These are phyloP conservation scores for Arthroderma sp. DNA, from an alignment of 2,329 filamentous ascomycete species.

Conservation along the genomic window DNA sequence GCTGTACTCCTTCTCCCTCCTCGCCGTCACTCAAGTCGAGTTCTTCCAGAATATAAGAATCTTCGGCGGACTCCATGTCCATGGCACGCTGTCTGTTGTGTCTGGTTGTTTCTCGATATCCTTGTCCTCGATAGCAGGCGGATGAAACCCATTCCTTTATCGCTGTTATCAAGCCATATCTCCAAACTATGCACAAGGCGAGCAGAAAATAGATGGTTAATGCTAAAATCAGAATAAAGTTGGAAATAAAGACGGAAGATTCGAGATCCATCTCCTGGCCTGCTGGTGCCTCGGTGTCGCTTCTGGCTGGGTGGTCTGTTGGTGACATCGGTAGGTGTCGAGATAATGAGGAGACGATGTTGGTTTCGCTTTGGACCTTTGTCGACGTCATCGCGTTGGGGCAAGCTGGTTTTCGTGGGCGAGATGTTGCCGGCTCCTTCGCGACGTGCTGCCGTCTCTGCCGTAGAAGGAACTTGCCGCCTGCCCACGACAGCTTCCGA, in stretches of 20 bases:
- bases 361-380: not conserved
- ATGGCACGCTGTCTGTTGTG: not conserved
- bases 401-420: not conserved
- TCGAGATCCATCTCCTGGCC: not conserved
- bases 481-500: too few relatives aligned
- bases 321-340: not conserved
- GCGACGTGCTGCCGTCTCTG: too few relatives aligned
- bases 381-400: not conserved
- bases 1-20: slow-evolving; percentile 12
- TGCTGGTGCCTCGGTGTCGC: not conserved
- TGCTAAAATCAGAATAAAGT: slow-evolving; percentile 11
- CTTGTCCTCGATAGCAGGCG: slow-evolving; percentile 13
- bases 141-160: not conserved
- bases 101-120: slow-evolving; percentile 15
- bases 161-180: not conserved
- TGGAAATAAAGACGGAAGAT: slow-evolving; percentile 7
- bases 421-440: not conserved
- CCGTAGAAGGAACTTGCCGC: too few relatives aligned
- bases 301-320: too few relatives aligned
- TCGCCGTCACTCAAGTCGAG: slow-evolving; percentile 13
- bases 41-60: slow-evolving; percentile 10
- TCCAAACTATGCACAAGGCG: slow-evolving; percentile 6
- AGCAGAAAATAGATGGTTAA: slow-evolving; percentile 15
- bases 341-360: not conserved
- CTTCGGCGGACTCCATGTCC: not conserved